phyloP scores from a whole-genome alignment of 192 early-diverging fungal species.

The Gorgonomyces haynaldii region DNA sequence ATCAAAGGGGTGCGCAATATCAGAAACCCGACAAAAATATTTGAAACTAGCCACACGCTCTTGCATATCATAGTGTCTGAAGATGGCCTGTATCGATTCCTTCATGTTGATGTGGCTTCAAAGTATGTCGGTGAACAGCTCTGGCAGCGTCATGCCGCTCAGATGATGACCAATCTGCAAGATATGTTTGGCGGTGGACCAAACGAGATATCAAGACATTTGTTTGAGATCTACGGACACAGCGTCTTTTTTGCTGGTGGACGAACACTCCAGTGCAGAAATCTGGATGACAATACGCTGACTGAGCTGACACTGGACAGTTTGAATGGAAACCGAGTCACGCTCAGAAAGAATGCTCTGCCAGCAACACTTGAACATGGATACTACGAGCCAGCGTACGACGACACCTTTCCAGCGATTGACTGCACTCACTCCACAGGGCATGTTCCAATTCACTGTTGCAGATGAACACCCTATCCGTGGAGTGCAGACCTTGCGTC shows the following conservation, averaged over 20 bases:
- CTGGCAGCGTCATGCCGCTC: constrained; percentile 14
- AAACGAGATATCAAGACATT: constrained; percentile 17
- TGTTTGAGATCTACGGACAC: constrained; percentile 16
- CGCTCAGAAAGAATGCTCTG: constrained; percentile 7
- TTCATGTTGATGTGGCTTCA: constrained; percentile 11
- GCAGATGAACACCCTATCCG: constrained; percentile 17
- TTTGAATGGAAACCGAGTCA: constrained; percentile 6
- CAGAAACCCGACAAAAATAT: constrained; percentile 10
- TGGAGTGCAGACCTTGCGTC: constrained; percentile 3
- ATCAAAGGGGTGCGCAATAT: constrained; percentile 5
- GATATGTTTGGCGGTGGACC: constrained; percentile 13
- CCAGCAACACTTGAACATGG: constrained; percentile 3
- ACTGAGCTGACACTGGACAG: constrained; percentile 6
- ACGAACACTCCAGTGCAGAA: constrained; percentile 15
- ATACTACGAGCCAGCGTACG: constrained; percentile 16
- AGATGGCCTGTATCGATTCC: constrained; percentile 11
- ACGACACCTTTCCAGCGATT: constrained; percentile 17
- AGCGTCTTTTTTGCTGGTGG: constrained; percentile 15
- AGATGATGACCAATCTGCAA: constrained; percentile 14
- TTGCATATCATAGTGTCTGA: constrained; percentile 6
- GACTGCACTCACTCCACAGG: constrained; percentile 17
- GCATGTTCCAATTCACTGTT: constrained; percentile 23
- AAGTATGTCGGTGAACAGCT: constrained; percentile 17
- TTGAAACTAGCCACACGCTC: constrained; percentile 6
- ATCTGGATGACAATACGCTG: constrained; percentile 3